These are phyloP conservation scores for Helotiales sp. DNA, from an alignment of 2,329 filamentous ascomycete genomes.

Conservation along the genomic window DNA sequence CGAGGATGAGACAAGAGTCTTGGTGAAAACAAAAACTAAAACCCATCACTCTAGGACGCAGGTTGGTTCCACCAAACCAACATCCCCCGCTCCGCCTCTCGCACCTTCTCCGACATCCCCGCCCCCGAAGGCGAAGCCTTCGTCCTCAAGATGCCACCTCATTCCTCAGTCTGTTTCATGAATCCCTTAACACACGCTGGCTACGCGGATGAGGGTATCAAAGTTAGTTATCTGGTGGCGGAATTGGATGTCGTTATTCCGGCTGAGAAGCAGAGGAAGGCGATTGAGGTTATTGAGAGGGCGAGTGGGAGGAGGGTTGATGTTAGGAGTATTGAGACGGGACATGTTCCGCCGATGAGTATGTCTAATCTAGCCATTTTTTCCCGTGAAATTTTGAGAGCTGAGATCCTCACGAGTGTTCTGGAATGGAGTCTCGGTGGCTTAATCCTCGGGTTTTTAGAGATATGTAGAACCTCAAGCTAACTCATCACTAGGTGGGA, in stretches of 20 bases:
- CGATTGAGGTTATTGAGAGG: constrained; percentile 39
- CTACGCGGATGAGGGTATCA: constrained; percentile 42
- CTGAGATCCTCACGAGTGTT: too few species aligned
- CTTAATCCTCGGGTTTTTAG: too few species aligned
- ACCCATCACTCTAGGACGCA: constrained; percentile 23
- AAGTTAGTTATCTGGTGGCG: constrained; percentile 41
- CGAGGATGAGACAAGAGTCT: too few species aligned
- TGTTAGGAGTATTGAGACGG: constrained; percentile 38
- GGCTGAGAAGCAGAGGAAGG: constrained; percentile 33
- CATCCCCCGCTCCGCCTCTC: constrained; percentile 9
- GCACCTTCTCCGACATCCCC: constrained; percentile 32
- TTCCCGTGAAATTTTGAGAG: too few species aligned
- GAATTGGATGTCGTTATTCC: constrained; percentile 38
- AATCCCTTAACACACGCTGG: constrained; percentile 39
- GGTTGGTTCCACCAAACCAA: constrained; percentile 32
- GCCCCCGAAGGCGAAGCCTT: constrained; percentile 26
- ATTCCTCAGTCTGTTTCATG: constrained; percentile 38
- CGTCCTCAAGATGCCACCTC: constrained; percentile 28
- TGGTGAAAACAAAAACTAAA: too few species aligned
- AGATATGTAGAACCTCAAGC: too few species aligned
- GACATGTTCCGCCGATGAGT: constrained; percentile 37
- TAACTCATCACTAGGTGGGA: too few species aligned
- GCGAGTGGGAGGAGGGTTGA: constrained; percentile 40
- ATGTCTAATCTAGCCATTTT: constrained; percentile 29
- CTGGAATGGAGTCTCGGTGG: too few species aligned